These are phyloP conservation scores for Hygrophoropsis aurantiaca DNA, from an alignment of 768 basidiomycete genomes.

Conservation along the genomic window DNA sequence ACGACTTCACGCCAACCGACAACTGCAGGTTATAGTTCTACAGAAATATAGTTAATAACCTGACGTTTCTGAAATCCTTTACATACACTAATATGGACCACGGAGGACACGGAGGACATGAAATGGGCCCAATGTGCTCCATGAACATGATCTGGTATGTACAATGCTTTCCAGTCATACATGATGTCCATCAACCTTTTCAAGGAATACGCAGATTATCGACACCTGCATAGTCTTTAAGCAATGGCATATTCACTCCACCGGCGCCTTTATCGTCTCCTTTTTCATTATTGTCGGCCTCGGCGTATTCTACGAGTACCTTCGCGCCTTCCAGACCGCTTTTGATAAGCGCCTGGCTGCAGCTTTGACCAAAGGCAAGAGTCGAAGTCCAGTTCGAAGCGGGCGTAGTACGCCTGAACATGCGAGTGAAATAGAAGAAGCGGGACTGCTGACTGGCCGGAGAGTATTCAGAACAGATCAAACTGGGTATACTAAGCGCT, in stretches of 20 bases:
- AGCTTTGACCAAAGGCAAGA: slow-evolving; percentile 46
- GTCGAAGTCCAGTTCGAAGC: slow-evolving; percentile 36
- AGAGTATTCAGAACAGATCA: slow-evolving; percentile 34
- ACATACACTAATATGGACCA: slow-evolving; percentile 35
- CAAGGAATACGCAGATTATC: slow-evolving; percentile 74
- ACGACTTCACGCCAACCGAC: too few relatives aligned
- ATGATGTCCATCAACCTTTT: not conserved
- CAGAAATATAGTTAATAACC: too few relatives aligned
- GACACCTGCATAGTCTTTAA: slow-evolving; percentile 82
- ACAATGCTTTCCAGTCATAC: not conserved
- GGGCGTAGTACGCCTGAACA: slow-evolving; percentile 41
- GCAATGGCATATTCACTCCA: slow-evolving; percentile 71
- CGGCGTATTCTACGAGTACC: slow-evolving; percentile 78
- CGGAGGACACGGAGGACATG: slow-evolving; percentile 46
- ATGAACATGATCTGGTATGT: slow-evolving; percentile 83
- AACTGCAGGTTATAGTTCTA: too few relatives aligned
- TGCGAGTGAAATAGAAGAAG: slow-evolving; percentile 43
- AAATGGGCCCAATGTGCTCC: slow-evolving; percentile 53
- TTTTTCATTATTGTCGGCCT: slow-evolving; percentile 63
- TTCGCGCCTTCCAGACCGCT: slow-evolving; percentile 59
- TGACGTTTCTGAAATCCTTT: not conserved
- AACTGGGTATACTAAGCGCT: slow-evolving; percentile 41
- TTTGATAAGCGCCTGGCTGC: slow-evolving; percentile 61
- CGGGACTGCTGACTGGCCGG: slow-evolving; percentile 51
- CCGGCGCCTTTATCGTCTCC: slow-evolving; percentile 58